Conservation (phyloP, 1,139 yeast species). For the Pichia cactophila region DNA sequence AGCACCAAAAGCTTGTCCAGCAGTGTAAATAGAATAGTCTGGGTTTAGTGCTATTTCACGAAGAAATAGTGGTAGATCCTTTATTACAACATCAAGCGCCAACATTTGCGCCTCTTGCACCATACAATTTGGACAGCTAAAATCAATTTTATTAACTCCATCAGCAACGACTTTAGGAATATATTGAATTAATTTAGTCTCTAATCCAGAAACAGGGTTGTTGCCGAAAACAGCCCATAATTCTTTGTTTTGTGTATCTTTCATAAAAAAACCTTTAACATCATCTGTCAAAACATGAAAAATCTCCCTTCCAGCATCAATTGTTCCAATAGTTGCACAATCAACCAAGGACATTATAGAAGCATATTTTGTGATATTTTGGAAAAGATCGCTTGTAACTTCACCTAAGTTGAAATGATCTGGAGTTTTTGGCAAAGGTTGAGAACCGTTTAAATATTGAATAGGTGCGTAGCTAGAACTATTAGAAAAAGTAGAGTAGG, state of each 20-base stretch:
- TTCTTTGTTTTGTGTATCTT: slow-evolving; percentile 1
- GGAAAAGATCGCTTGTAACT: neutral
- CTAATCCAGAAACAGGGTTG: neutral
- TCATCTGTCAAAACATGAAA: slow-evolving; percentile 1
- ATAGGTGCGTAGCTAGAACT: neutral
- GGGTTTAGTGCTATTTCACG: slow-evolving; percentile 5
- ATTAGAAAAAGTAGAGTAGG: neutral
- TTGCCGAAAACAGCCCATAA: slow-evolving; percentile 4
- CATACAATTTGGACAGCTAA: slow-evolving; percentile 4
- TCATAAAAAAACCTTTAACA: slow-evolving; percentile 2
- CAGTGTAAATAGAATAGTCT: slow-evolving; percentile 1
- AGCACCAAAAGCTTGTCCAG: slow-evolving; percentile 6
- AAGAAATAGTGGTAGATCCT: slow-evolving; percentile 4
- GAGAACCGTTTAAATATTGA: slow-evolving; percentile 2
- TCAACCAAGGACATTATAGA: slow-evolving; percentile 1
- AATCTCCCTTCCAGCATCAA: slow-evolving; percentile 3
- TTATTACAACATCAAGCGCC: slow-evolving; percentile 1
- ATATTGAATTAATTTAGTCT: neutral
- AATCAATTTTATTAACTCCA: slow-evolving; percentile 2
- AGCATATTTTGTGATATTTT: neutral
- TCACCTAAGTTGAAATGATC: neutral
- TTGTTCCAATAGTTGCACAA: slow-evolving; percentile 1
- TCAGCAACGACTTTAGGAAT: slow-evolving; percentile 3
- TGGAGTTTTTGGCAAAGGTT: neutral
- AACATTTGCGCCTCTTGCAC: slow-evolving; percentile 6